Evolutionary conservation across 768 basidiomycete species (phyloP).

Genomic region (Gloeopeniophorella convolvens): DNA sequence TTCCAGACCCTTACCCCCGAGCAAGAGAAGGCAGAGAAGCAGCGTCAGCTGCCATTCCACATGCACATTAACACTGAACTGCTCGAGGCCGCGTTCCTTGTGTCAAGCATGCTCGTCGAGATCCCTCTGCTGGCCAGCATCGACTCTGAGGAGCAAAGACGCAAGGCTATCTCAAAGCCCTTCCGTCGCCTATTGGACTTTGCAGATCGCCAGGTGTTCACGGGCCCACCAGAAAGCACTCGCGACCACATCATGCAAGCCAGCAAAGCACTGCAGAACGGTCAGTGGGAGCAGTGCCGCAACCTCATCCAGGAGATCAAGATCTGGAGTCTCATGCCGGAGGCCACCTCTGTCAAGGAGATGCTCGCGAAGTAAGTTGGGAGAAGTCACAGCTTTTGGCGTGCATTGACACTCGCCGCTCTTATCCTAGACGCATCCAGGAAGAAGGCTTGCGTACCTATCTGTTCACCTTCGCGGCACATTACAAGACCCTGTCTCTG

Average conservation of each 20-base stretch:
- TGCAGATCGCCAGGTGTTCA: conserved; percentile 95
- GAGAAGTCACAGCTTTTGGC: not conserved
- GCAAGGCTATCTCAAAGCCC: conserved; percentile 92
- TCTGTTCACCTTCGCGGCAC: conserved; percentile 93
- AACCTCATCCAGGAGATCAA: conserved; percentile 95
- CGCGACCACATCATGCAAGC: conserved; percentile 99
- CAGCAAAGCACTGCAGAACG: conserved; percentile 90
- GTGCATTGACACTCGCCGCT: conserved; percentile 2
- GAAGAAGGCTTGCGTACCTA: conserved; percentile 96
- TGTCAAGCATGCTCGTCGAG: conserved; percentile 98
- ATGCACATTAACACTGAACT: conserved; percentile 99
- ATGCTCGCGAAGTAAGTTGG: conserved; percentile 81
- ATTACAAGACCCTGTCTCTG: conserved; percentile 89
- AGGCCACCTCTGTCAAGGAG: conserved; percentile 79
- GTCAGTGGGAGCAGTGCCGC: conserved; percentile 94
- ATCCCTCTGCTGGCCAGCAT: conserved; percentile 92
- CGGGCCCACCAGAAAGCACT: conserved; percentile 97
- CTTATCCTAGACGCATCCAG: conserved; percentile 75
- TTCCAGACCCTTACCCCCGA: conserved; percentile 85
- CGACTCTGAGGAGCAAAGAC: conserved; percentile 88
- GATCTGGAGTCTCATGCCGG: conserved; percentile 96
- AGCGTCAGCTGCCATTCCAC: conserved; percentile 96
- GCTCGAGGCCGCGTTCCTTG: conserved; percentile 94
- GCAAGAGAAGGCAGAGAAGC: conserved; percentile 95
- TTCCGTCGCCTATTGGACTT: conserved; percentile 94